Percentiles rank a stretch among this genome's conserved stretches.
These are phyloP conservation scores for Diospyros lotus DNA, from an alignment of 148 eudicot species.

Conservation along the genomic window DNA sequence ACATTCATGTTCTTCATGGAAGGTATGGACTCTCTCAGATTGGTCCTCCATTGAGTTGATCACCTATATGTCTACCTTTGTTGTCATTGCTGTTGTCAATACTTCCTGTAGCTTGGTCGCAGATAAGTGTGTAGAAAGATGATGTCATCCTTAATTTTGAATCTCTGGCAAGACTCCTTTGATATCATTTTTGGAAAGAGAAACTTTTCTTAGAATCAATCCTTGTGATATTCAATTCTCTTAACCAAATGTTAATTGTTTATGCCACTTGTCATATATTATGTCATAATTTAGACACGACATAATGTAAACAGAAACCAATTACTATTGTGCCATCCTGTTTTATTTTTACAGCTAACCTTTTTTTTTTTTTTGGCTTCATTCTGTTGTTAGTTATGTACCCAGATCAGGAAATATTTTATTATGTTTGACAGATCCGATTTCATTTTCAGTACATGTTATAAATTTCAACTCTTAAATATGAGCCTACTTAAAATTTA, in stretches of 20 bases:
- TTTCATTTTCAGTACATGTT: background rate
- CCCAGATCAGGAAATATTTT: background rate
- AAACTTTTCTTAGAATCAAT: background rate
- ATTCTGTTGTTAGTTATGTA: background rate
- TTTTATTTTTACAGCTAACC: background rate
- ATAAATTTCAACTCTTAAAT: background rate
- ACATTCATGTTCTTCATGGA: conserved; percentile 90
- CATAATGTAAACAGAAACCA: background rate
- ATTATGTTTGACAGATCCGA: background rate
- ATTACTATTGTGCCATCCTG: background rate
- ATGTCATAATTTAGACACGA: background rate
- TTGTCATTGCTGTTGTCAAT: background rate
- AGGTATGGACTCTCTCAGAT: conserved; percentile 38
- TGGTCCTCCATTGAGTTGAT: conserved; percentile 1
- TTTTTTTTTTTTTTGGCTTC: background rate
- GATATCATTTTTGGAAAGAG: background rate
- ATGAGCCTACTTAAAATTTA: background rate
- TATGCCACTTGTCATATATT: background rate
- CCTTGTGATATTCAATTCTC: background rate
- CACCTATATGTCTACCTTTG: background rate
- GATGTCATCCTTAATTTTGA: background rate
- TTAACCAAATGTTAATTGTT: conserved; percentile 8
- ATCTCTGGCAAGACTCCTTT: background rate
- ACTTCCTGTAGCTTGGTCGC: background rate
- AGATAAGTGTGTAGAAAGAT: background rate